phyloP scores from a whole-genome alignment of 306 rosid species.

The Begonia loranthoides region DNA sequence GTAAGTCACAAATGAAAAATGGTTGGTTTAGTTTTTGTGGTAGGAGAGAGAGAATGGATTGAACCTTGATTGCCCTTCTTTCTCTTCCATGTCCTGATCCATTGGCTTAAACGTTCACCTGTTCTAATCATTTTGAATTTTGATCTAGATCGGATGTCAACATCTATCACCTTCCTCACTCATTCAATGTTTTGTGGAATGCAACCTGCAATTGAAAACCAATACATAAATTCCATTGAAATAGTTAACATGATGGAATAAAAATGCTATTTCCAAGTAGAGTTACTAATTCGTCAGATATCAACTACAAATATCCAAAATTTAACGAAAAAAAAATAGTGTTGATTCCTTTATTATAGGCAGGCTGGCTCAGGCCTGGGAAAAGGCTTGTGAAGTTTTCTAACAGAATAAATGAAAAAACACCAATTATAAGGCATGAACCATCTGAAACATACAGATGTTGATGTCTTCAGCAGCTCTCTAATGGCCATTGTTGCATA shows the following conservation, averaged over 20 bases:
- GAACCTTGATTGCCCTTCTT: neutral
- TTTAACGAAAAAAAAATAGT: no score
- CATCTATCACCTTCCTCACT: conserved; percentile 10
- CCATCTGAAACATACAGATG: conserved; percentile 54
- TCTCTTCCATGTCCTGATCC: neutral
- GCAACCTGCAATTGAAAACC: conserved; percentile 55
- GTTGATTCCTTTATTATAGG: no score
- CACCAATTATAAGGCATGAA: neutral
- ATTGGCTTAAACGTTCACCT: neutral
- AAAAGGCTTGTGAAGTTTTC: no score
- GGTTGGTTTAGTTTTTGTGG: neutral
- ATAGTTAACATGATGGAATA: neutral
- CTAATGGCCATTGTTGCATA: conserved; percentile 97
- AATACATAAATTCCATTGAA: neutral
- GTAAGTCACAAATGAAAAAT: no score
- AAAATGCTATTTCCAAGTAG: no score
- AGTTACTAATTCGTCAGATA: no score
- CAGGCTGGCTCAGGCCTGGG: no score
- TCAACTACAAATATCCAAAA: no score
- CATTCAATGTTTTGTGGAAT: conserved; percentile 71
- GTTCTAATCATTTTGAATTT: neutral
- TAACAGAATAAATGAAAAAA: no score
- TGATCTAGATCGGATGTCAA: no score
- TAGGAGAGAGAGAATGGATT: neutral
- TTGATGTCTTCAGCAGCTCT: conserved; percentile 90